phyloP scores from a whole-genome alignment of 257 asterid species.

The Dorcoceras hygrometricum region DNA sequence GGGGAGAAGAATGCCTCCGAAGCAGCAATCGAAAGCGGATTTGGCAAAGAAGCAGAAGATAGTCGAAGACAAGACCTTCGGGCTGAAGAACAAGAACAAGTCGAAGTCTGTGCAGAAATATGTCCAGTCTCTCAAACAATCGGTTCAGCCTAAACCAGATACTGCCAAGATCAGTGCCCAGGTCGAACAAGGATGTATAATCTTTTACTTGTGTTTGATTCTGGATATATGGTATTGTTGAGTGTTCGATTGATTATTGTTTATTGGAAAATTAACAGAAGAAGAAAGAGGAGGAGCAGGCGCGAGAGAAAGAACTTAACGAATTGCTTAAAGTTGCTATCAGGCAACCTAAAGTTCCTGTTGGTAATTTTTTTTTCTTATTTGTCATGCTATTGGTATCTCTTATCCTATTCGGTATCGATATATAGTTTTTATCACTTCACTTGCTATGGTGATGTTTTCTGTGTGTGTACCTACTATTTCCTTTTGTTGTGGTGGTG shows the following conservation, averaged over 20 bases:
- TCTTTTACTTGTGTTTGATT: neutral
- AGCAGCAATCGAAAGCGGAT: constrained; percentile 76
- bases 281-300: constrained; percentile 95
- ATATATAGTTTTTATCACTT: neutral
- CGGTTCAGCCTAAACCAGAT: constrained; percentile 77
- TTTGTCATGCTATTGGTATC: neutral
- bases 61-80: constrained; percentile 96
- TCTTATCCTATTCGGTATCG: neutral
- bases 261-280: constrained; percentile 51
- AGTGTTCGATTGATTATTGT: neutral
- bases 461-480: neutral
- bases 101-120: constrained; percentile 93
- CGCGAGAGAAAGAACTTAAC: constrained; percentile 81
- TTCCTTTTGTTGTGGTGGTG: neutral
- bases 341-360: constrained; percentile 92
- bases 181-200: constrained; percentile 35
- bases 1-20: constrained; percentile 68
- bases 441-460: neutral
- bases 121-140: constrained; percentile 72
- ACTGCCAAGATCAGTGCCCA: constrained; percentile 58
- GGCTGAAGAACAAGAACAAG: constrained; percentile 94
- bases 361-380: constrained; percentile 47
- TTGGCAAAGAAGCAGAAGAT: constrained; percentile 88
- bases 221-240: constrained; percentile 3
- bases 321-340: constrained; percentile 86